Base-by-base conservation (phyloP, 2,329 filamentous ascomycete genomes). In the Fonsecaea multimorphosa region DNA sequence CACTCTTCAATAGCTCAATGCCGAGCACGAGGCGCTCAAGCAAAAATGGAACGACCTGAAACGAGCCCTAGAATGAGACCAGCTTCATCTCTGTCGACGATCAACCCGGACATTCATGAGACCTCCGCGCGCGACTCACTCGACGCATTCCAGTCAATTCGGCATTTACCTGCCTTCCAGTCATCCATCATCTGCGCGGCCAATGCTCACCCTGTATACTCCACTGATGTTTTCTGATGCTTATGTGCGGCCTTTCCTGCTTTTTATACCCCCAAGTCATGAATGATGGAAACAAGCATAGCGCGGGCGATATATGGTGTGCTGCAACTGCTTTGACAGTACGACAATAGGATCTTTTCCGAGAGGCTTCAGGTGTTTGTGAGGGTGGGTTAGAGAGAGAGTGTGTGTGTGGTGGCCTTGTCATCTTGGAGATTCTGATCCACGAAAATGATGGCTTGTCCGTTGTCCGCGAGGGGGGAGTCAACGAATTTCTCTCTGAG, bases 1-100 rank as follows among this genome's bases (percentile, higher is more conserved):
- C 29, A 34, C n/a, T 62, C 9, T 24, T 29, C n/a, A 40, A n/a
- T 73, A 92, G 90, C 86, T 92, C 71, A 91, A 90, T 73, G 80
- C 78, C 63, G 78, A 82, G 66, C 87, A 93, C 73, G 91, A 94
- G 77, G 85, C 86, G 6, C 84, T 94, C 51, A 88, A 83, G 68
- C 87, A 90, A 72, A 92, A 90, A 80, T 93, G 90, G 90, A 87
- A 86, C 58, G 91, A 94, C 72, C 81, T 94, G 59, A 82, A 82
- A 67, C 85, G 83, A 72, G 84, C 84, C 51, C 80, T 87, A 58
- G 84, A 81, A 58, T 81, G 54, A 60, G 46, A n/a, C 2, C 27
- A 34, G 32, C 46, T 7, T 49, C 44, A 49, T 49, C 16, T 36
- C 22, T 51, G 40, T 34, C 22, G 34, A 34, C 51, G 19, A 19